phyloP scores from a whole-genome alignment of 2,329 filamentous ascomycete species.

The Curvularia spicifera region DNA sequence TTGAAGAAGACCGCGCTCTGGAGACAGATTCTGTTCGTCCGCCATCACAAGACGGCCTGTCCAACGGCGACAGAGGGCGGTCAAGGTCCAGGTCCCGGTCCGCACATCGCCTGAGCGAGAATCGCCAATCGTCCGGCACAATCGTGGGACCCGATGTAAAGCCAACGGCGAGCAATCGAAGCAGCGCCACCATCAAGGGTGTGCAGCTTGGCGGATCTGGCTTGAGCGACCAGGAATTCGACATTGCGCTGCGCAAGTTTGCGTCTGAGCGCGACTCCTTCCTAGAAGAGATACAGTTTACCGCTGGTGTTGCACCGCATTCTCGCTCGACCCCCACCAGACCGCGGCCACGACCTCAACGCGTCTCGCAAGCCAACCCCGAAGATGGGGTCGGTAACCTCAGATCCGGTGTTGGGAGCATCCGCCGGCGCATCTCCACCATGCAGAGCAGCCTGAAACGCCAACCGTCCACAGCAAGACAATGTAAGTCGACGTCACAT shows the following conservation, averaged over 20 bases:
- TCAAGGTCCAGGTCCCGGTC: constrained; percentile 41
- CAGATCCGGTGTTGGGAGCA: constrained; percentile 75
- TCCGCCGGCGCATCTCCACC: constrained; percentile 91
- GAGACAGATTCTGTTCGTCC: constrained; percentile 59
- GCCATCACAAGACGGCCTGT: constrained; percentile 53
- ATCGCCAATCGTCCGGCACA: constrained; percentile 59
- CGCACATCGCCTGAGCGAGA: constrained; percentile 51
- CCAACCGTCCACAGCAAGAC: constrained; percentile 76
- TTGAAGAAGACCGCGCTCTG: constrained; percentile 65
- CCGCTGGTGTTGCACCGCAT: constrained; percentile 70
- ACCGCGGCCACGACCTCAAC: constrained; percentile 79
- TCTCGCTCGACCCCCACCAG: constrained; percentile 62
- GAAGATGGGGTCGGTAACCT: constrained; percentile 63
- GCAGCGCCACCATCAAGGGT: constrained; percentile 67
- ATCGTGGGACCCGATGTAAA: constrained; percentile 54
- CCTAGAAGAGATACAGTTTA: constrained; percentile 88
- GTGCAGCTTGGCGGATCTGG: constrained; percentile 50
- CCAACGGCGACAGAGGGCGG: constrained; percentile 46
- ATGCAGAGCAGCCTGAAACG: constrained; percentile 90
- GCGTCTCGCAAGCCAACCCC: constrained; percentile 62
- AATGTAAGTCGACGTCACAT: constrained; percentile 63
- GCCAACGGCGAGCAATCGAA: constrained; percentile 66
- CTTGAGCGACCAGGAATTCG: constrained; percentile 84
- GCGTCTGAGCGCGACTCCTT: constrained; percentile 94
- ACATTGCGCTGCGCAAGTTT: constrained; percentile 91